Conservation (phyloP, 352 stramenopile genomes). For the Elongisporangium anandrum region DNA sequence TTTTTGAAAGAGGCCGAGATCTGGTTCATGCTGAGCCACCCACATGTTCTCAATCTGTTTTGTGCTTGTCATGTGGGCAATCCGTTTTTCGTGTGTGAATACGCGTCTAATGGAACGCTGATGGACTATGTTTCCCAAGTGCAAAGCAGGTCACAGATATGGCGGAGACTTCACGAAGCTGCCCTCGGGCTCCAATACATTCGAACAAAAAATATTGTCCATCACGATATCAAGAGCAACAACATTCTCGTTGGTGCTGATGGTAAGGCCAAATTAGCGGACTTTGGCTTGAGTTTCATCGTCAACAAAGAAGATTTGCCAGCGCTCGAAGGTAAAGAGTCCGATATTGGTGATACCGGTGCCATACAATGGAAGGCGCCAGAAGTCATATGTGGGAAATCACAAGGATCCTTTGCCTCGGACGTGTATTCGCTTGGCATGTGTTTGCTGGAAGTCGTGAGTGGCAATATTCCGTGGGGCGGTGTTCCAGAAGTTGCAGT, state of each 20-base stretch:
- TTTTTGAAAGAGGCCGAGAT: conserved; percentile 20
- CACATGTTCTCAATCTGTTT: conserved; percentile 21
- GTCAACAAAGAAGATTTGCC: too few relatives aligned
- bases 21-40: conserved; percentile 18
- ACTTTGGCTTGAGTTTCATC: too few relatives aligned
- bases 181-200: conserved; percentile 56
- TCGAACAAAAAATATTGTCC: conserved; percentile 45
- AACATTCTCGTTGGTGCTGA: conserved; percentile 66
- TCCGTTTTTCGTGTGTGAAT: conserved; percentile 21
- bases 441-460: too few relatives aligned
- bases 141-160: too few relatives aligned
- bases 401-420: too few relatives aligned
- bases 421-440: too few relatives aligned
- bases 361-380: conserved; percentile 16
- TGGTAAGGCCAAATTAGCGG: conserved; percentile 15
- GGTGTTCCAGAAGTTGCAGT: too few relatives aligned
- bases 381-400: conserved; percentile 6
- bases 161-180: conserved; percentile 38
- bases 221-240: conserved; percentile 78
- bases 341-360: conserved; percentile 6
- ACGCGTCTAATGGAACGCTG: conserved; percentile 8
- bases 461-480: too few relatives aligned
- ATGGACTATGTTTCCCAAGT: not conserved
- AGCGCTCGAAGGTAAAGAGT: too few relatives aligned
- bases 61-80: conserved; percentile 13